These are phyloP conservation scores for Meyerozyma smithsonii DNA, from an alignment of 1,139 yeast species.

Conservation along the genomic window DNA sequence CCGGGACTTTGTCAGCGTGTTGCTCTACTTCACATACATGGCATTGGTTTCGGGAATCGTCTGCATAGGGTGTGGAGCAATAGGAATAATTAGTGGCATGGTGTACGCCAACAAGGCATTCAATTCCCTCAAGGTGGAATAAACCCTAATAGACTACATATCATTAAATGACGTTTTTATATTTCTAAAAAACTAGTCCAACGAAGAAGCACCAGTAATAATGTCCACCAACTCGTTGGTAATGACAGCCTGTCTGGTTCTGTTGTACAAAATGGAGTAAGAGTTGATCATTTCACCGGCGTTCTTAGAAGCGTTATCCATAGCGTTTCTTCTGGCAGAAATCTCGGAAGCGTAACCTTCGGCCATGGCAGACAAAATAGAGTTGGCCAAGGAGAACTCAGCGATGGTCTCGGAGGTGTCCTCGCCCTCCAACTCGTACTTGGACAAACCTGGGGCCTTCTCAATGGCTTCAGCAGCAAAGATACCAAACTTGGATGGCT, in stretches of 20 bases:
- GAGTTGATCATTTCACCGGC: slow-evolving; percentile 98
- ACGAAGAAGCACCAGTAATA: slow-evolving; percentile 98
- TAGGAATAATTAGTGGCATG: slow-evolving; percentile 64
- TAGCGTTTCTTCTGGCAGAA: slow-evolving; percentile 98
- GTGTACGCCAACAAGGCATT: slow-evolving; percentile 44
- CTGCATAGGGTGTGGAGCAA: slow-evolving; percentile 71
- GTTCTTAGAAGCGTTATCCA: slow-evolving; percentile 99
- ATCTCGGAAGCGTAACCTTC: slow-evolving; percentile 98
- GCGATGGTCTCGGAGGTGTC: slow-evolving; percentile 62
- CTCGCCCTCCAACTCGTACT: slow-evolving; percentile 77
- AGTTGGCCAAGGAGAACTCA: slow-evolving; percentile 88
- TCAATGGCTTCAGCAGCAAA: slow-evolving; percentile 71
- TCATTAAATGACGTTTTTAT: slow-evolving; percentile 2
- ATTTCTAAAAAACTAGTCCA: slow-evolving; percentile 53
- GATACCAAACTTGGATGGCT: slow-evolving; percentile 69
- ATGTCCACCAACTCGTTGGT: slow-evolving; percentile 99
- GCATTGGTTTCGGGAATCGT: slow-evolving; percentile 57
- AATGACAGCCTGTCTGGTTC: slow-evolving; percentile 99
- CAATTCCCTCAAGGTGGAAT: background rate
- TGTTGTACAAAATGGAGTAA: slow-evolving; percentile 96
- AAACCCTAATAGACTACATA: background rate
- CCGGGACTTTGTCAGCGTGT: slow-evolving; percentile 62
- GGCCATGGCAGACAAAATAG: slow-evolving; percentile 87
- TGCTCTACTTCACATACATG: slow-evolving; percentile 71
- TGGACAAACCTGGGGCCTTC: slow-evolving; percentile 80